Percentiles rank a stretch among this genome's conserved stretches.
Conservation (phyloP, 73 alveolate species). For the Tetrahymena thermophila region DNA sequence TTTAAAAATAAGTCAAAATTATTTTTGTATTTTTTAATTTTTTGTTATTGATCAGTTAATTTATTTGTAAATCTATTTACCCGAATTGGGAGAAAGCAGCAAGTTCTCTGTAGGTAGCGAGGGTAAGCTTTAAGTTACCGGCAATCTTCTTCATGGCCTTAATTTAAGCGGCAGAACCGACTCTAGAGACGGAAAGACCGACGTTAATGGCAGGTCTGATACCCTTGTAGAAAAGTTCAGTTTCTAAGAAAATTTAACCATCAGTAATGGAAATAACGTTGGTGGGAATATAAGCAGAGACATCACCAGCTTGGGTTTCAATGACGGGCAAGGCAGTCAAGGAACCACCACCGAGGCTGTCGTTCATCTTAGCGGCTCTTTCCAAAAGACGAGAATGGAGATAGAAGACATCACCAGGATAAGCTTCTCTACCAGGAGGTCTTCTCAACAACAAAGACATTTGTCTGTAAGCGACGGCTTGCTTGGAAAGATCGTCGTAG, state of each 20-base stretch:
- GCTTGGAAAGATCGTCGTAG: constrained; percentile 93
- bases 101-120: constrained; percentile 96
- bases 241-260: constrained; percentile 94
- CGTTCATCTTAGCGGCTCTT: constrained; percentile 94
- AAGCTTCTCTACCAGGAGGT: constrained; percentile 98
- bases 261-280: constrained; percentile 97
- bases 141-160: constrained; percentile 97
- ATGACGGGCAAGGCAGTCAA: constrained; percentile 95
- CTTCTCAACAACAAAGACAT: constrained; percentile 90
- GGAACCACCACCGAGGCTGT: constrained; percentile 86
- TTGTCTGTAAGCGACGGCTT: constrained; percentile 95
- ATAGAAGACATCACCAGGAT: constrained; percentile 91
- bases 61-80: not conserved
- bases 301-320: constrained; percentile 98
- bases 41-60: no score
- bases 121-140: constrained; percentile 88
- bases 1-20: not conserved
- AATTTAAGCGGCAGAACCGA: constrained; percentile 95
- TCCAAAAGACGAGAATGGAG: constrained; percentile 78
- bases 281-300: constrained; percentile 96
- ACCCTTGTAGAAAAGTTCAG: constrained; percentile 95
- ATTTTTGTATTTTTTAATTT: no score
- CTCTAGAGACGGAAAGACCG: constrained; percentile 97
- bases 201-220: constrained; percentile 97
- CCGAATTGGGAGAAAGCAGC: constrained; percentile 99